Conservation (phyloP, 2,329 filamentous ascomycete species). For the Penicillium sp. region DNA sequence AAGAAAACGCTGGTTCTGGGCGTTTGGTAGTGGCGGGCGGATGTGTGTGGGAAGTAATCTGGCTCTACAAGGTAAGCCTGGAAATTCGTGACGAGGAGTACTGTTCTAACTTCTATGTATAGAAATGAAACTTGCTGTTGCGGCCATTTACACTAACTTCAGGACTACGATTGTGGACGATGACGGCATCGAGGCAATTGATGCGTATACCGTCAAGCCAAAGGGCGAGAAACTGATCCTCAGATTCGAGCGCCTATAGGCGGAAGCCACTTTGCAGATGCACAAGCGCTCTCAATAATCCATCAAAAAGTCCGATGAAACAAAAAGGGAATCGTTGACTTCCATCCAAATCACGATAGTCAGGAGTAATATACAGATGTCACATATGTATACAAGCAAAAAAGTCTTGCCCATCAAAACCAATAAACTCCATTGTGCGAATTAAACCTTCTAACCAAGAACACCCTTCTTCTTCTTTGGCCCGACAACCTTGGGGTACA, state of each 20-base stretch:
- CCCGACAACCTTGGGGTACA: conserved; percentile 75
- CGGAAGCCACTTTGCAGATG: conserved; percentile 22
- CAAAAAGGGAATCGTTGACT: background rate
- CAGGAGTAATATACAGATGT: conserved; percentile 19
- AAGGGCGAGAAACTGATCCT: conserved; percentile 63
- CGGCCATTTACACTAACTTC: conserved; percentile 73
- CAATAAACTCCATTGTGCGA: background rate
- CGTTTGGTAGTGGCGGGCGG: conserved; percentile 55
- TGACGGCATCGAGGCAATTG: conserved; percentile 66
- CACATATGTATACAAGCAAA: conserved; percentile 18
- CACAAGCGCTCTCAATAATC: background rate
- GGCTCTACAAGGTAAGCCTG: conserved; percentile 49
- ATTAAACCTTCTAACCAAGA: conserved; percentile 34
- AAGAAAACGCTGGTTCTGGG: conserved; percentile 56
- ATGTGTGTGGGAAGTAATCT: conserved; percentile 58
- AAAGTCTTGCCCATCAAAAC: background rate
- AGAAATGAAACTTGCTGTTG: conserved; percentile 76
- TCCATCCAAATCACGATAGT: background rate
- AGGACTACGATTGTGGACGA: conserved; percentile 66
- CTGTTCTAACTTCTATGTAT: conserved; percentile 21
- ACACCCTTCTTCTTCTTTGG: conserved; percentile 66
- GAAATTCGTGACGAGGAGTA: background rate
- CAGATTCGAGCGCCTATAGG: conserved; percentile 51
- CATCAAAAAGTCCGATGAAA: background rate
- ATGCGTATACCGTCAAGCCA: conserved; percentile 68